Evolutionary conservation across 345 rosid species (phyloP).

Genomic region (Gossypium bickii): DNA sequence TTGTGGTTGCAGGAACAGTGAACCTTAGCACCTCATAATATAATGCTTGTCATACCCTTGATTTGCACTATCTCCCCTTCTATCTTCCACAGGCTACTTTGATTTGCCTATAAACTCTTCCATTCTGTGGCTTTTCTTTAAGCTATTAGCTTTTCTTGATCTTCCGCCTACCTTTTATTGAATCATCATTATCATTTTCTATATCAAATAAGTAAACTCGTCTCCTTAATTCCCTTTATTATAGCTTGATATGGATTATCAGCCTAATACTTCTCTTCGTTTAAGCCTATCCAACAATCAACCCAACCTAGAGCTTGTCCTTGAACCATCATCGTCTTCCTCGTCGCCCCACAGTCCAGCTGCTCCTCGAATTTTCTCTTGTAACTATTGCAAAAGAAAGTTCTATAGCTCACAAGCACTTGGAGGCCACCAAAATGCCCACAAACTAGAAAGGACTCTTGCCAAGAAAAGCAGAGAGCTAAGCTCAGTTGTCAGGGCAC

Average conservation of each 20-base stretch:
- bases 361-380: conserved; percentile 65
- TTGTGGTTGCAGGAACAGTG: conserved; percentile 36
- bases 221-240: background rate
- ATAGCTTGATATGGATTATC: conserved; percentile 44
- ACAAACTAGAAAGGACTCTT: conserved; percentile 83
- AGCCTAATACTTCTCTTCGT: conserved; percentile 65
- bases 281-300: conserved; percentile 49
- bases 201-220: too few species aligned
- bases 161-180: background rate
- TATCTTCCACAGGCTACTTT: background rate
- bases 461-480: conserved; percentile 81
- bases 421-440: conserved; percentile 98
- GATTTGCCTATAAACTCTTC: conserved; percentile 4
- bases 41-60: conserved; percentile 19
- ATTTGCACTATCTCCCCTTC: background rate
- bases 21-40: conserved; percentile 39
- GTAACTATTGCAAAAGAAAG: conserved; percentile 92
- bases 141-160: background rate
- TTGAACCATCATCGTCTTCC: conserved; percentile 52
- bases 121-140: background rate
- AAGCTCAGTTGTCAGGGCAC: conserved; percentile 25
- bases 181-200: conserved; percentile 8
- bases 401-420: conserved; percentile 98
- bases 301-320: conserved; percentile 55
- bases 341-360: conserved; percentile 43